Base-by-base conservation (phyloP, 768 basidiomycete species). In the Rhizopogon rudus region DNA sequence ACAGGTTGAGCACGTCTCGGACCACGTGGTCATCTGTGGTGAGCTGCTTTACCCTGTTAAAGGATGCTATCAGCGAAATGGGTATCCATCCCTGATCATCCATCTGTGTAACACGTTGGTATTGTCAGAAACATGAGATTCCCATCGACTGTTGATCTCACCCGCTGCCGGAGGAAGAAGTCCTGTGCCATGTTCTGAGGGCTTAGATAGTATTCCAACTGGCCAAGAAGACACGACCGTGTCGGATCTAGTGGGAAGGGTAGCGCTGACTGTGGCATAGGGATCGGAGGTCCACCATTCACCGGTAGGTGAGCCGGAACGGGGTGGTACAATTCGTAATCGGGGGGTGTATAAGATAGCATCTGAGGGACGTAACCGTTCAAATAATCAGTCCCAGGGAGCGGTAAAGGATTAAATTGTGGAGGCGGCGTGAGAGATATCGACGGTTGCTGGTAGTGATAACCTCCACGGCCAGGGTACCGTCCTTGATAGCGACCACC, bases 181-280 rank as follows among this genome's bases (percentile, higher is more conserved):
- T 98, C 94, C 66, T 85, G 82, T n/a, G 81, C 88, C 73, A 98
- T 77, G 66, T 96, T 97, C 67, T 97, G 86, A 54, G 87, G 77
- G 61, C 92, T 91, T 61, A 98, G 77, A 73, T 96, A 98, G 69
- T 93, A 97, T 71, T 96, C 95, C 51, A 96, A 72, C 69, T 96
- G 89, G 1, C 83, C 86, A 43, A 96, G 79, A 28, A 96, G 74
- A 66, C 81, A 84, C 63, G 78, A 87, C 48, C 84, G 70, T 49
- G 80, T 83, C 22, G 81, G 71, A 63, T 94, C 91, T 12, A 90
- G 65, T 2, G 83, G 77, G 72, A 81, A 85, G 5, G 77, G 61
- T 13, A 83, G 51, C 14, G 66, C 65, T 2, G 80, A 71, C 44
- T 76, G 53, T 4, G 84, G 80, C 17, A 75, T 67, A 2, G 82